Conservation (phyloP, 768 basidiomycete species). For the Zangia roseola region DNA sequence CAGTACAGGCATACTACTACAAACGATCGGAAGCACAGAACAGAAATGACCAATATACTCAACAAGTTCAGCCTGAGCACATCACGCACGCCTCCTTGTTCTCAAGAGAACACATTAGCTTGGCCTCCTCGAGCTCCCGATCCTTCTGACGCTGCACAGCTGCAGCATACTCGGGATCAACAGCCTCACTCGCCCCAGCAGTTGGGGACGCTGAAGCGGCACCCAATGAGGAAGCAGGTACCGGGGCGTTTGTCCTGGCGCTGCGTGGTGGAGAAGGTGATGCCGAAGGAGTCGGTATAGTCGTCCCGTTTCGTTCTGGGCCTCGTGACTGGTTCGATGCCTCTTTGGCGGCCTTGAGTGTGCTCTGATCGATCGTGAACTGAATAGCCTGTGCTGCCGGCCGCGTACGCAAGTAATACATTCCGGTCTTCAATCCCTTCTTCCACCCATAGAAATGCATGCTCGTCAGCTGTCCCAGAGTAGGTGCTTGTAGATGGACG, state of each 20-base stretch:
- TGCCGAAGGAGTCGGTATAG: slow-evolving; percentile 25
- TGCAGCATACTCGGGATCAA: slow-evolving; percentile 74
- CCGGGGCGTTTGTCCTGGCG: slow-evolving; percentile 34
- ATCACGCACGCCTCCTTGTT: slow-evolving; percentile 94
- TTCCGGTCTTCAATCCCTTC: slow-evolving; percentile 97
- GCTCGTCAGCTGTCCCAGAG: slow-evolving; percentile 86
- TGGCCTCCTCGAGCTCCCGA: slow-evolving; percentile 77
- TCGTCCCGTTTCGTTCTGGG: slow-evolving; percentile 13
- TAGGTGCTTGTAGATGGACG: slow-evolving; percentile 87
- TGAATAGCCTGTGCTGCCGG: slow-evolving; percentile 96
- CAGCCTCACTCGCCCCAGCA: slow-evolving; percentile 35
- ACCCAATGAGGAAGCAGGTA: slow-evolving; percentile 22
- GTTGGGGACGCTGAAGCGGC: slow-evolving; percentile 17
- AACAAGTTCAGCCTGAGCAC: slow-evolving; percentile 68
- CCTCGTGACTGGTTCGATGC: slow-evolving; percentile 16
- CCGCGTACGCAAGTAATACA: slow-evolving; percentile 95
- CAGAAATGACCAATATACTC: background rate
- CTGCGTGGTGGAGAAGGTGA: slow-evolving; percentile 26
- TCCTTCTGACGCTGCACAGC: slow-evolving; percentile 69
- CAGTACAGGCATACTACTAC: slow-evolving; percentile 3
- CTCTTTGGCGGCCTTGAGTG: slow-evolving; percentile 59
- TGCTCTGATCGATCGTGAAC: slow-evolving; percentile 88
- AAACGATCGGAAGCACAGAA: slow-evolving; percentile 4
- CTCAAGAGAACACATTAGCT: slow-evolving; percentile 81
- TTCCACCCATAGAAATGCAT: slow-evolving; percentile 99